A percentile compares a stretch with the other conserved stretches of the same genome.
Conservation (phyloP, 495 filamentous ascomycete genomes). For the Cercophora sp. region DNA sequence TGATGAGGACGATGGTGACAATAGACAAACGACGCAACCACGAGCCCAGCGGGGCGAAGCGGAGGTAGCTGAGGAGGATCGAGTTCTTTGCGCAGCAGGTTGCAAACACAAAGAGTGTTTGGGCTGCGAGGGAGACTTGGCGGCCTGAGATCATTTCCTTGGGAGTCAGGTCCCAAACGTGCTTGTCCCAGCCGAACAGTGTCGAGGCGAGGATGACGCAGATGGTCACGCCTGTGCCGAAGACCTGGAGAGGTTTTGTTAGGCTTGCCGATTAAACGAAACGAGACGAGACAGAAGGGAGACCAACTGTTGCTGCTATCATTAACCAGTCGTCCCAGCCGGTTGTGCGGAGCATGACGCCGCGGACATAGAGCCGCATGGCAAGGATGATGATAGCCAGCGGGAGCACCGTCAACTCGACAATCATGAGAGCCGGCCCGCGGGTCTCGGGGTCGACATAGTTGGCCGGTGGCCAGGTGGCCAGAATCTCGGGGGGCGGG, state of each 20-base stretch:
- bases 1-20: conserved; percentile 18
- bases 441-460: conserved; percentile 50
- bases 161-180: conserved; percentile 23
- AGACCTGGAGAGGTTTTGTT: conserved; percentile 17
- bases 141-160: conserved; percentile 15
- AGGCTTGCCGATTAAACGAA: too few relatives aligned
- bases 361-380: conserved; percentile 24
- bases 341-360: conserved; percentile 12
- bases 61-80: conserved; percentile 49
- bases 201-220: conserved; percentile 22
- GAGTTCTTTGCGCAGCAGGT: conserved; percentile 42
- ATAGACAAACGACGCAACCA: conserved; percentile 36
- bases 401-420: conserved; percentile 21
- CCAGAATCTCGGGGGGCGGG: conserved; percentile 42
- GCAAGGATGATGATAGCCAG: conserved; percentile 17
- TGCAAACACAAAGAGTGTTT: conserved; percentile 23
- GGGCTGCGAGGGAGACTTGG: conserved; percentile 26
- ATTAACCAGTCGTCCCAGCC: conserved; percentile 31
- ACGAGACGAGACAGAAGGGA: too few relatives aligned
- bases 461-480: conserved; percentile 54
- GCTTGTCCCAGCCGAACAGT: conserved; percentile 25
- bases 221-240: conserved; percentile 20
- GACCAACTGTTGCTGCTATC: too few relatives aligned
- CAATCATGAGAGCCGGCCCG: conserved; percentile 32
- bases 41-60: conserved; percentile 38